A percentile compares a stretch with the other conserved stretches of the same genome.
These are phyloP conservation scores for Fusarium sp. DNA, from an alignment of 2,329 filamentous ascomycete species.

Conservation along the genomic window DNA sequence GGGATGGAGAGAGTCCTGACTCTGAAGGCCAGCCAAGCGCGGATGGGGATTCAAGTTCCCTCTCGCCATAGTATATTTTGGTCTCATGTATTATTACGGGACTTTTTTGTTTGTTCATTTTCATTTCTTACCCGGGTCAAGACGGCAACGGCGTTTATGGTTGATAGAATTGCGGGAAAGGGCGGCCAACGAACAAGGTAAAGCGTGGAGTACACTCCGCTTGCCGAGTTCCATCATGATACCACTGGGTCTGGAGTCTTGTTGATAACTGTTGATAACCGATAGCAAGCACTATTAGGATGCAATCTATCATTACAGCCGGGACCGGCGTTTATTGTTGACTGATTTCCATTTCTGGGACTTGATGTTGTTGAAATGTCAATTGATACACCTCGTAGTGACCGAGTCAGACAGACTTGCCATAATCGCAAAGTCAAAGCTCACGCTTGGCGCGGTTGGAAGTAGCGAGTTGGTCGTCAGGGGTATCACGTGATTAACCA, in stretches of 20 bases:
- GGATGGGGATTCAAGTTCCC: slow-evolving; percentile 48
- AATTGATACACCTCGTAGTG: background rate
- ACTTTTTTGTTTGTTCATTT: slow-evolving; percentile 13
- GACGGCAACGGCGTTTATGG: slow-evolving; percentile 35
- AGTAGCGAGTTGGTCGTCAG: slow-evolving; percentile 35
- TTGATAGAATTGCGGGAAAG: slow-evolving; percentile 26
- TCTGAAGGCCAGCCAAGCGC: slow-evolving; percentile 47
- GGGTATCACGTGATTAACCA: slow-evolving; percentile 45
- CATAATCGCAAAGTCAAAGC: background rate
- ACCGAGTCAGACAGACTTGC: background rate
- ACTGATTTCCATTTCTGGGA: background rate
- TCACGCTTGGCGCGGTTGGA: slow-evolving; percentile 19
- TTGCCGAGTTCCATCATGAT: slow-evolving; percentile 47
- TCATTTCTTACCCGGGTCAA: slow-evolving; percentile 14
- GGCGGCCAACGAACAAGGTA: slow-evolving; percentile 26
- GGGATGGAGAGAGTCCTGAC: slow-evolving; percentile 43
- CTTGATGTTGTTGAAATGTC: background rate
- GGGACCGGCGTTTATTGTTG: slow-evolving; percentile 16
- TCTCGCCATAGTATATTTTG: slow-evolving; percentile 43
- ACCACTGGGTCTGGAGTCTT: slow-evolving; percentile 47
- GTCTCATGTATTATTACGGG: slow-evolving; percentile 30
- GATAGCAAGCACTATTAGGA: slow-evolving; percentile 20
- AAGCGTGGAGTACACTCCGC: slow-evolving; percentile 32
- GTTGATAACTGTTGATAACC: slow-evolving; percentile 19
- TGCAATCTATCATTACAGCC: slow-evolving; percentile 28